These are phyloP conservation scores for Aspergillus sojae DNA, from an alignment of 2,329 filamentous ascomycete species.

Conservation along the genomic window DNA sequence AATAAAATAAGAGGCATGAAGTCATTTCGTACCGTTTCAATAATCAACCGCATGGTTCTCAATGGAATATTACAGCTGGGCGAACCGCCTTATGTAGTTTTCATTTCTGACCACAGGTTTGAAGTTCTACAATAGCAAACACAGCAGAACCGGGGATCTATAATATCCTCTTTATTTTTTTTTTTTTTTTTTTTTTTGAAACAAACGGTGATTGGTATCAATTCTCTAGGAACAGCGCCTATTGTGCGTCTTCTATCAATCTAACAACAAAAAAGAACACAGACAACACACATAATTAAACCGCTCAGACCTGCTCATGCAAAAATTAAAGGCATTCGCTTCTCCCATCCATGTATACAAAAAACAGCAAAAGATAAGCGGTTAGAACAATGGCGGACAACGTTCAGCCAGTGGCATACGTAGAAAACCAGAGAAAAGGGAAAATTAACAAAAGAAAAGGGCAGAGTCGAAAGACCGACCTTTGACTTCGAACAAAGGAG, in stretches of 20 bases:
- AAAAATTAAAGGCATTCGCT: conserved; percentile 11
- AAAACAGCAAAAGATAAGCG: conserved; percentile 9
- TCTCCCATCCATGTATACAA: conserved; percentile 21
- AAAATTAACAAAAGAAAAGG: conserved; percentile 7
- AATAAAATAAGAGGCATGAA: neutral
- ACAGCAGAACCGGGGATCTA: neutral
- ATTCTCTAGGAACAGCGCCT: conserved; percentile 22
- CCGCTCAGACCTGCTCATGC: conserved; percentile 20
- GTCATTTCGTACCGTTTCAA: neutral
- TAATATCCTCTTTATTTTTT: neutral
- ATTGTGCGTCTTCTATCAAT: conserved; percentile 26
- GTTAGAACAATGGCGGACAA: conserved; percentile 11
- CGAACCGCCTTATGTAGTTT: neutral
- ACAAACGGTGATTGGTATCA: conserved; percentile 22
- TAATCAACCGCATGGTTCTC: neutral
- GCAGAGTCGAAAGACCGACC: conserved; percentile 2
- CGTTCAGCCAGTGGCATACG: conserved; percentile 2
- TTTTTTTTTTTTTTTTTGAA: neutral
- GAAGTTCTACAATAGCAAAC: neutral
- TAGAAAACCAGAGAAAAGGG: conserved; percentile 1
- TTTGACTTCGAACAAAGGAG: conserved; percentile 2
- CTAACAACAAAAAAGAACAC: conserved; percentile 17
- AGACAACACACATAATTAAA: conserved; percentile 12
- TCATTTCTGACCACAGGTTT: neutral
- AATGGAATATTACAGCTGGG: neutral